Conservation (phyloP, 306 rosid genomes). For the Dalbergia cochinchinensis region DNA sequence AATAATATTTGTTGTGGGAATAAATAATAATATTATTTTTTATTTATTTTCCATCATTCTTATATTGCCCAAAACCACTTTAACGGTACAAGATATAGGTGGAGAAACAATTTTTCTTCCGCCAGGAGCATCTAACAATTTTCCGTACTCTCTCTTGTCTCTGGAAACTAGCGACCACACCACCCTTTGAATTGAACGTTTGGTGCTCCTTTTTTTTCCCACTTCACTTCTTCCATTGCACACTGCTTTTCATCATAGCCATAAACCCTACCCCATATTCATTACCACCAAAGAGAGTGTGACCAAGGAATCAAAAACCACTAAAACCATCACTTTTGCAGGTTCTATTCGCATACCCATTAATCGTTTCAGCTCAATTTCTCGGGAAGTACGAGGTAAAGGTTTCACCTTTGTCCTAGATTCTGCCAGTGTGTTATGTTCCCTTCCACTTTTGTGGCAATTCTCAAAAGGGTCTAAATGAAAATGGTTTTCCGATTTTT, state of each 20-base stretch:
- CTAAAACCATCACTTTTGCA: constrained; percentile 8
- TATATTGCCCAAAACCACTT: too few relatives aligned
- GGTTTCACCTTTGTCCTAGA: constrained; percentile 28
- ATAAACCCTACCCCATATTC: constrained; percentile 11
- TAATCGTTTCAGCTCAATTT: constrained; percentile 9
- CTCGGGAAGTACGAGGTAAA: constrained; percentile 40
- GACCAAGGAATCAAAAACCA: neutral
- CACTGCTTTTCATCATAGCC: neutral
- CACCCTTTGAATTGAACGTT: constrained; percentile 30
- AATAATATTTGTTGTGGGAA: too few relatives aligned
- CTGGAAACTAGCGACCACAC: neutral
- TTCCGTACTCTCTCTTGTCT: neutral
- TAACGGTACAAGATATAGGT: too few relatives aligned
- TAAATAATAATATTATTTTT: too few relatives aligned
- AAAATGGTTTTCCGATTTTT: neutral
- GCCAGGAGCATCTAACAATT: too few relatives aligned
- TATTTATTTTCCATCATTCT: too few relatives aligned
- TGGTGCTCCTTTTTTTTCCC: constrained; percentile 7
- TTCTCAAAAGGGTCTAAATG: constrained; percentile 35
- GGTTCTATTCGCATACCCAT: constrained; percentile 17
- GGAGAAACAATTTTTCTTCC: too few relatives aligned
- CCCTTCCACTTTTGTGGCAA: constrained; percentile 3
- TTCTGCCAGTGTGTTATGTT: constrained; percentile 28
- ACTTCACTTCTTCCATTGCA: constrained; percentile 15
- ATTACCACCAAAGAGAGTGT: neutral